These are phyloP conservation scores for Colletotrichum brevisporum DNA, from an alignment of 2,329 filamentous ascomycete genomes.

Conservation along the genomic window DNA sequence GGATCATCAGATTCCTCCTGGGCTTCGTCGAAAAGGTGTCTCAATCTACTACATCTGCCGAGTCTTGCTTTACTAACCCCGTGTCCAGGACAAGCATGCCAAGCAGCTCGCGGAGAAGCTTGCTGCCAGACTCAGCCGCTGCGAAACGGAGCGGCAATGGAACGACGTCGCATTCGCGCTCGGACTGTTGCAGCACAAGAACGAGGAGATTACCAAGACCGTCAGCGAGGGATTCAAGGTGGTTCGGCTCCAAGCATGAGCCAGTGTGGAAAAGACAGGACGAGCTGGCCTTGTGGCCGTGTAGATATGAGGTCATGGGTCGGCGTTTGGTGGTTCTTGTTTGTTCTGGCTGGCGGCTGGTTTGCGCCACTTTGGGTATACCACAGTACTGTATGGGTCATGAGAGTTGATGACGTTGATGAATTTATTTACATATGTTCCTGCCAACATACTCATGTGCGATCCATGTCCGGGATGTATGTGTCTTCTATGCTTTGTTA, in stretches of 20 bases:
- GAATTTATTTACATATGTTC: constrained; percentile 8
- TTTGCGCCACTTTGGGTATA: constrained; percentile 35
- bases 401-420: constrained; percentile 35
- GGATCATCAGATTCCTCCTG: constrained; percentile 92
- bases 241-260: constrained; percentile 72
- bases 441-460: background rate
- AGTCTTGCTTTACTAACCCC: constrained; percentile 34
- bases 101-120: constrained; percentile 95
- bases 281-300: constrained; percentile 27
- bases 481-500: too few relatives aligned
- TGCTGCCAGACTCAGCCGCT: constrained; percentile 85
- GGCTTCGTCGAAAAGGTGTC: constrained; percentile 97
- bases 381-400: constrained; percentile 35
- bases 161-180: constrained; percentile 96
- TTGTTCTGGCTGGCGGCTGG: constrained; percentile 30
- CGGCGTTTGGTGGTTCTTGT: constrained; percentile 34
- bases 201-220: constrained; percentile 86
- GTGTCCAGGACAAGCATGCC: constrained; percentile 89
- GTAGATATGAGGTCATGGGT: constrained; percentile 32
- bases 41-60: background rate
- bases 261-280: background rate
- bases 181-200: constrained; percentile 91
- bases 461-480: too few relatives aligned
- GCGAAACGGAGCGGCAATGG: constrained; percentile 96
- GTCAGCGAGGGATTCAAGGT: constrained; percentile 83